phyloP scores from a whole-genome alignment of 805 yeast genomes.

The Tetrapisispora arboricola region DNA sequence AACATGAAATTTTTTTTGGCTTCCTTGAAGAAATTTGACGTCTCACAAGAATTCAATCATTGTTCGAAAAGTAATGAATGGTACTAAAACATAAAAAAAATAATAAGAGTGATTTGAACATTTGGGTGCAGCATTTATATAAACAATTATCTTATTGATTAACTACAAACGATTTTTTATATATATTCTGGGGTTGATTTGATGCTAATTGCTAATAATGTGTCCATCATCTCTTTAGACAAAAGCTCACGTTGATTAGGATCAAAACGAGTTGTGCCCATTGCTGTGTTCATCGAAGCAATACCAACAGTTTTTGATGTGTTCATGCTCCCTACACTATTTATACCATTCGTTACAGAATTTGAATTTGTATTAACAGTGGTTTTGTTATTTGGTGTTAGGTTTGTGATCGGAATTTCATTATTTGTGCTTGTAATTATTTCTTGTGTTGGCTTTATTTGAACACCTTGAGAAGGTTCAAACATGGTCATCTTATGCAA shows the following conservation, averaged over 20 bases:
- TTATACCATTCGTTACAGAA: neutral
- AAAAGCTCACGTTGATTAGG: conserved; percentile 10
- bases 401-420: neutral
- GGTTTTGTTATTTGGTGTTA: conserved; percentile 8
- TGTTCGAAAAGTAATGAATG: no score
- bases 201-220: conserved; percentile 23
- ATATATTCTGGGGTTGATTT: conserved; percentile 26
- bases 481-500: conserved; percentile 43
- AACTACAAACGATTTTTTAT: conserved; percentile 3
- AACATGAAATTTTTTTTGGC: no score
- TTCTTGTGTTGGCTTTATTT: conserved; percentile 12
- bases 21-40: no score
- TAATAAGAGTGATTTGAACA: no score
- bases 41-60: no score
- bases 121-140: no score
- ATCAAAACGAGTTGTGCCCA: conserved; percentile 6
- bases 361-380: neutral
- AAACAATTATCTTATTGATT: no score
- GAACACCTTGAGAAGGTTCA: conserved; percentile 49
- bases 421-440: neutral
- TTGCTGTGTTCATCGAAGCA: neutral
- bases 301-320: neutral
- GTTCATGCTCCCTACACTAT: conserved; percentile 1
- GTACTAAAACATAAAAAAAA: no score
- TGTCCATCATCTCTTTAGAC: conserved; percentile 25